Percentiles rank a stretch among this genome's conserved stretches.
Evolutionary conservation across 2,329 filamentous ascomycete genomes (phyloP).

Genomic region (Trematosphaeria pertusa): DNA sequence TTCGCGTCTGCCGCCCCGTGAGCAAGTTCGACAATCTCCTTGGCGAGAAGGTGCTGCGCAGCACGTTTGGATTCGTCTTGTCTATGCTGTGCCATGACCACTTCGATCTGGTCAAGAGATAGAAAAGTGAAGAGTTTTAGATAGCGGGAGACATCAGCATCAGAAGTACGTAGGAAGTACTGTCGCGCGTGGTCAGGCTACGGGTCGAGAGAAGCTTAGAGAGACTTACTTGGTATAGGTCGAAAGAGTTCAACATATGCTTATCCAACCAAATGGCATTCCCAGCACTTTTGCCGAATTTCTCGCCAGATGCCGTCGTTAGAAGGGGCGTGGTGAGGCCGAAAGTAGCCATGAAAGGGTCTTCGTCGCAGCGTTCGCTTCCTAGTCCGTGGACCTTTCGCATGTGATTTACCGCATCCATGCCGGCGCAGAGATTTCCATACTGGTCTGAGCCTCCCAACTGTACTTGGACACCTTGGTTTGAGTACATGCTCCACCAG

Average conservation of each 20-base stretch:
- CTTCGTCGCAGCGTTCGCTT: constrained; percentile 27
- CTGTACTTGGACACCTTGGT: constrained; percentile 76
- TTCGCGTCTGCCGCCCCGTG: constrained; percentile 73
- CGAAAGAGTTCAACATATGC: constrained; percentile 80
- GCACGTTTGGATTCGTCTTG: constrained; percentile 72
- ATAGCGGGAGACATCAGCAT: constrained; percentile 80
- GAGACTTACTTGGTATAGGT: constrained; percentile 74
- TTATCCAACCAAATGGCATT: constrained; percentile 93
- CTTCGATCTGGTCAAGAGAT: constrained; percentile 70
- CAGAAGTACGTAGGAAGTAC: constrained; percentile 84
- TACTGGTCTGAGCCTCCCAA: constrained; percentile 96
- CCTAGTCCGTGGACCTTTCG: constrained; percentile 47
- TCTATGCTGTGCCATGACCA: constrained; percentile 72
- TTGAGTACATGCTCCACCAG: constrained; percentile 86
- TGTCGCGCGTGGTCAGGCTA: constrained; percentile 46
- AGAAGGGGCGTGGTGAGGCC: constrained; percentile 92
- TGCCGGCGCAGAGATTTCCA: constrained; percentile 91
- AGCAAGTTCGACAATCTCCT: constrained; percentile 79
- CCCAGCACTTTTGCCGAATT: constrained; percentile 93
- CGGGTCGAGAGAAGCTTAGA: no score
- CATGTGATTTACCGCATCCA: constrained; percentile 83
- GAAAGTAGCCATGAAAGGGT: constrained; percentile 63
- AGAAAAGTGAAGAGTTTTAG: constrained; percentile 92
- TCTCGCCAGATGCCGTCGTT: constrained; percentile 82
- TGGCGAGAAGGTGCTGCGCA: constrained; percentile 84